Conservation (phyloP, 176 grass and related monocot species). For the Otatea glauca region DNA sequence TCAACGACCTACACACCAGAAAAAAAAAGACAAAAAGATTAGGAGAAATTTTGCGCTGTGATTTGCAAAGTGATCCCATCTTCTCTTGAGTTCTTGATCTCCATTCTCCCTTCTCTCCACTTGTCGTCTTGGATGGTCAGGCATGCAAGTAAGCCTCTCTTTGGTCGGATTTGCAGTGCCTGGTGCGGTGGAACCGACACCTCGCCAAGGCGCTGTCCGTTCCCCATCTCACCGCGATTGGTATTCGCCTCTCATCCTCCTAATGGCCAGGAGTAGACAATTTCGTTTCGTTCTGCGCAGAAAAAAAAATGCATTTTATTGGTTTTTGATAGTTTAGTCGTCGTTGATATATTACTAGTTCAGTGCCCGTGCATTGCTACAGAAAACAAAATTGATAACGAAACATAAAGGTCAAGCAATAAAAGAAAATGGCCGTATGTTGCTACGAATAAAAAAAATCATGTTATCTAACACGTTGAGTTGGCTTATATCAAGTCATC, state of each 20-base stretch:
- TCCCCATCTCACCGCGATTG: slow-evolving; percentile 68
- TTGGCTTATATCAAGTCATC: no score
- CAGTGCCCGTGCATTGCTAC: no score
- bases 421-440: no score
- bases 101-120: neutral
- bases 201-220: slow-evolving; percentile 71
- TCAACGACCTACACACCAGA: neutral
- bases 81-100: neutral
- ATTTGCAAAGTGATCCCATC: neutral
- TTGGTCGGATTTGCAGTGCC: slow-evolving; percentile 41
- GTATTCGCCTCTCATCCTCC: slow-evolving; percentile 37
- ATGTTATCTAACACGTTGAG: no score
- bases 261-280: neutral
- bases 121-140: slow-evolving; percentile 7
- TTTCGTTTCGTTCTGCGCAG: neutral
- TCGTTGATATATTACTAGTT: neutral
- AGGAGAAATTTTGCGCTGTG: neutral
- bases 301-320: neutral
- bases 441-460: no score
- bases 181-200: slow-evolving; percentile 51
- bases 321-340: neutral
- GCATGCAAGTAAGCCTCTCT: slow-evolving; percentile 25
- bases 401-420: no score
- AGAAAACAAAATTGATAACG: no score
- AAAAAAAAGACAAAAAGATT: neutral